A percentile compares a stretch with the other conserved stretches of the same genome.
phyloP scores from a whole-genome alignment of 345 rosid species.

The Populus simonii region DNA sequence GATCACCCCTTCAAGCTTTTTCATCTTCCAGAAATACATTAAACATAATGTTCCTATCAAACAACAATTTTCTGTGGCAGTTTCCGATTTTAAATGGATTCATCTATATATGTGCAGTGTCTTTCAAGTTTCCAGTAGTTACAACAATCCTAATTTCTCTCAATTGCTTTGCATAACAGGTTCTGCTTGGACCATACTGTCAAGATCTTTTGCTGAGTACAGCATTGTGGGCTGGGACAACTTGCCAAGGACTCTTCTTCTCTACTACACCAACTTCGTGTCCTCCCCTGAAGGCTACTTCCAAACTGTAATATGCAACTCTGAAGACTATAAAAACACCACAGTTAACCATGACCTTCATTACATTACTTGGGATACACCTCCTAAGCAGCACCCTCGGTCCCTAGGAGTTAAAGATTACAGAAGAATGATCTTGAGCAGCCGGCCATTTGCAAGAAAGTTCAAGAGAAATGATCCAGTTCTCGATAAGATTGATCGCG shows the following conservation, averaged over 20 bases:
- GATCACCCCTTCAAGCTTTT: too few relatives aligned
- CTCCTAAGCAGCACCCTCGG: constrained; percentile 91
- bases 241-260: constrained; percentile 82
- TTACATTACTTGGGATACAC: constrained; percentile 87
- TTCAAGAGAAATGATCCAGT: constrained; percentile 68
- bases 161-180: constrained; percentile 37
- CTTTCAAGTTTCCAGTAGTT: too few relatives aligned
- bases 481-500: constrained; percentile 72
- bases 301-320: constrained; percentile 88
- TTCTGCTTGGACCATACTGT: constrained; percentile 90
- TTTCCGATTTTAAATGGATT: too few relatives aligned
- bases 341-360: constrained; percentile 87
- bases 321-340: constrained; percentile 67
- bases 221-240: constrained; percentile 81
- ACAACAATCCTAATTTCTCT: too few relatives aligned
- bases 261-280: constrained; percentile 84
- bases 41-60: too few relatives aligned
- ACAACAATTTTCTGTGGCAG: too few relatives aligned
- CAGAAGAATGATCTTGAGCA: constrained; percentile 63
- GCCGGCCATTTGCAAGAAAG: constrained; percentile 84
- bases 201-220: constrained; percentile 83
- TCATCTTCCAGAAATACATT: too few relatives aligned
- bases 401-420: constrained; percentile 56
- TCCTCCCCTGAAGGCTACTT: constrained; percentile 93
- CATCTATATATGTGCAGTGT: too few relatives aligned